phyloP scores from a whole-genome alignment of 352 stramenopile species.

The Blastocystis sp. region DNA sequence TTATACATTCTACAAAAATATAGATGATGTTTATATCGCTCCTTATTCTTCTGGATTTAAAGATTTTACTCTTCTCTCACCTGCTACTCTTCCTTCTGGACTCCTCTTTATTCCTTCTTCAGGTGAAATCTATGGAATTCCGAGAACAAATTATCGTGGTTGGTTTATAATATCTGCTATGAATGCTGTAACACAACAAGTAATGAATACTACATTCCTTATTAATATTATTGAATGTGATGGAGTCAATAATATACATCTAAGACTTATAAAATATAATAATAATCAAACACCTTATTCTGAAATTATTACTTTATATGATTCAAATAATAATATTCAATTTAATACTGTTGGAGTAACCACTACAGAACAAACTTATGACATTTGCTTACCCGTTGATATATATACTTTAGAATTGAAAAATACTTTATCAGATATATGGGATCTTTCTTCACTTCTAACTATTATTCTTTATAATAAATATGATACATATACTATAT shows the following conservation, averaged over 20 bases:
- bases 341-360: no score
- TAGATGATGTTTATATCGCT: conserved; percentile 2
- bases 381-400: no score
- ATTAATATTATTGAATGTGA: conserved; percentile 16
- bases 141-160: neutral
- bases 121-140: conserved; percentile 16
- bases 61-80: neutral
- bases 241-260: conserved; percentile 4
- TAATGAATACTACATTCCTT: neutral
- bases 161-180: conserved; percentile 1
- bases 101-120: neutral
- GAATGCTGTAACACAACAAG: neutral
- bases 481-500: no score
- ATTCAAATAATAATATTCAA: no score
- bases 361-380: no score
- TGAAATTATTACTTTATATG: no score
- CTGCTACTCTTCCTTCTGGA: conserved; percentile 3
- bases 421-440: no score
- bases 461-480: no score
- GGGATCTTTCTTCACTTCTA: no score
- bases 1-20: conserved; percentile 3
- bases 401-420: no score
- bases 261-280: no score
- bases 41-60: neutral
- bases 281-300: no score